Conservation (phyloP, 208 protist genomes). For the Leishmania tarentolae region DNA sequence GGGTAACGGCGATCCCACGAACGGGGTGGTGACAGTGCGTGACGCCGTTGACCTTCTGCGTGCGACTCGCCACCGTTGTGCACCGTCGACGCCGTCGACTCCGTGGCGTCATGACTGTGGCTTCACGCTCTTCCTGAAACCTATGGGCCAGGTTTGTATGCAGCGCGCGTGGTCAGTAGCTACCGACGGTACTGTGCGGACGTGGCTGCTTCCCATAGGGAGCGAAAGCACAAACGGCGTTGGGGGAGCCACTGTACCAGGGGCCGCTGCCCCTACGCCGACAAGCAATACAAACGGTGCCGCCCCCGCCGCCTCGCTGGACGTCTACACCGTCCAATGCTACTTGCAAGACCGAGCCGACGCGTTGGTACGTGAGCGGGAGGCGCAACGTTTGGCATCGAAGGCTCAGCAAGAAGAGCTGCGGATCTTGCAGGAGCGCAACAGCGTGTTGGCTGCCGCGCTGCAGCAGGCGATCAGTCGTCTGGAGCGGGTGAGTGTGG, state of each 20-base stretch:
- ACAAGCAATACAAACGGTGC: not conserved
- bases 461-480: slow-evolving; percentile 37
- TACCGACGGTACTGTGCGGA: slow-evolving; percentile 63
- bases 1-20: not conserved
- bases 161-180: slow-evolving; percentile 49
- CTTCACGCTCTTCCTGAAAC: slow-evolving; percentile 49
- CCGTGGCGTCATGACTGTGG: not conserved
- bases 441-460: slow-evolving; percentile 35
- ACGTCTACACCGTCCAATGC: slow-evolving; percentile 28
- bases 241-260: not conserved
- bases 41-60: slow-evolving; percentile 37
- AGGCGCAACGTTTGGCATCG: slow-evolving; percentile 18
- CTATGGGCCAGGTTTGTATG: slow-evolving; percentile 49
- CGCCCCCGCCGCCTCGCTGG: slow-evolving; percentile 5
- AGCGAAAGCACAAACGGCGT: not conserved
- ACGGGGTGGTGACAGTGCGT: slow-evolving; percentile 18
- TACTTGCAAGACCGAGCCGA: slow-evolving; percentile 46
- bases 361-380: slow-evolving; percentile 20
- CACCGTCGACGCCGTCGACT: not conserved
- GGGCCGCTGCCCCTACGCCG: not conserved
- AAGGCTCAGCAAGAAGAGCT: slow-evolving; percentile 29
- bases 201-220: slow-evolving; percentile 47
- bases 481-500: slow-evolving; percentile 18
- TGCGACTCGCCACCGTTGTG: slow-evolving; percentile 12
- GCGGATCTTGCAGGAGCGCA: slow-evolving; percentile 35